Evolutionary conservation across 2,329 filamentous ascomycete genomes (phyloP), one percentile per base, ranked within the genome.

Genomic region (Juglanconis oblonga): DNA sequence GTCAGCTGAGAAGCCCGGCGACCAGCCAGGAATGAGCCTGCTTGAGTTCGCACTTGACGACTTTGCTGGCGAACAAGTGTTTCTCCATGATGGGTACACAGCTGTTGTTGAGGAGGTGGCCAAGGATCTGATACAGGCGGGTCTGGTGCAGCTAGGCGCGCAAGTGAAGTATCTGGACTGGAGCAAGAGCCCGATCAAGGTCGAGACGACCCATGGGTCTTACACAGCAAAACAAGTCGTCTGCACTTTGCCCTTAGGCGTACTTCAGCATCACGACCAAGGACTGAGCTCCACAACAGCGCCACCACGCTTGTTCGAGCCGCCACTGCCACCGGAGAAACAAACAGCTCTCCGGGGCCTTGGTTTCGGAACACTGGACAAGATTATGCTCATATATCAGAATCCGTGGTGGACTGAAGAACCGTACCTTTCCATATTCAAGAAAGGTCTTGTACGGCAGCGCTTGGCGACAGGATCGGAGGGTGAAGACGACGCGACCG

Each of bases 1-100:
- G 44, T 58, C 57, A 33, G 57, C 57, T 7, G 57, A 58, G 42
- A 32, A 49, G 13, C 14, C 51, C 14, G 24, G 42, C 6, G 57
- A 42, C 11, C 57, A 31, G 29, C 50, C 32, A 9, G 57, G 57
- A 13, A 48, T 58, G 57, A 50, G 57, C 38, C 36, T 58, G 50
- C 57, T 58, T 10, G 57, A 58, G 35, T 58, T 58, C 17, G 57
- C 50, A 5, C 52, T 58, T 11, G 57, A 58, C 8, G 57, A 58
- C 8, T 58, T 58, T 31, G 57, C 49, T 1, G 57, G 57, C 51
- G 57, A 58, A n/a, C 57, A 58, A 48, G 50, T 58, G 17, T 58
- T 58, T n/a, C 33, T 58, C 3, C 51, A 54, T 33, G 44, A 54
- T 44, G 57, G 57, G 5, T 58, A 53, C 17, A 44, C 51, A 9